Evolutionary conservation across 371 early-diverging fungal species (phyloP).

Genomic region (Rhizomucor pusillus): DNA sequence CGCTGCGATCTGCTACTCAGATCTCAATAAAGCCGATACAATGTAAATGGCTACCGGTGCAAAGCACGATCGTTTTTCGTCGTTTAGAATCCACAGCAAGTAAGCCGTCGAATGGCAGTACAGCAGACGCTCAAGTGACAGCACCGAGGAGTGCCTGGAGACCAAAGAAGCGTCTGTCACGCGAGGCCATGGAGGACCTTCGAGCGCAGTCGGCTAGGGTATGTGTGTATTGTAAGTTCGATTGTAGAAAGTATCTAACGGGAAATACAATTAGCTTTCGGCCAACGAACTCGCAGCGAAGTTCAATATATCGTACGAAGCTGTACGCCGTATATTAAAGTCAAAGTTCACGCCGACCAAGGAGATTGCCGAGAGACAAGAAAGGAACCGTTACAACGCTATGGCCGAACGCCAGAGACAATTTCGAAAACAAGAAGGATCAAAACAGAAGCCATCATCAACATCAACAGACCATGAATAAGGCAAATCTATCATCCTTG

Average conservation of each 20-base stretch:
- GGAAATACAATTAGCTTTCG: background rate
- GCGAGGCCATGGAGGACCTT: slow-evolving; percentile 34
- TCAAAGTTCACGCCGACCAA: slow-evolving; percentile 26
- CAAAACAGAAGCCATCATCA: slow-evolving; percentile 64
- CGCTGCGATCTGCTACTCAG: too few relatives aligned
- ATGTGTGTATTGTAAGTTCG: slow-evolving; percentile 11
- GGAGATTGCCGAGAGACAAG: slow-evolving; percentile 29
- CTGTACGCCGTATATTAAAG: slow-evolving; percentile 35
- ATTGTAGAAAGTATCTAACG: slow-evolving; percentile 11
- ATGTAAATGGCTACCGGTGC: too few relatives aligned
- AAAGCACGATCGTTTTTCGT: too few relatives aligned
- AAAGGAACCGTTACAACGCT: slow-evolving; percentile 31
- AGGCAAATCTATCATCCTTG: too few relatives aligned
- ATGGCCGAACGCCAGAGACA: slow-evolving; percentile 30
- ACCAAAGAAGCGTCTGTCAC: slow-evolving; percentile 37
- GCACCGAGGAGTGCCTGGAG: slow-evolving; percentile 10
- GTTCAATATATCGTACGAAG: slow-evolving; percentile 36
- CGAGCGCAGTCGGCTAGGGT: background rate
- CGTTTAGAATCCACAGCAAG: too few relatives aligned
- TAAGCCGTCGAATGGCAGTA: too few relatives aligned
- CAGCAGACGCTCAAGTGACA: too few relatives aligned
- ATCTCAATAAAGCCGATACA: too few relatives aligned
- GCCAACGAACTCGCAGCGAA: slow-evolving; percentile 9
- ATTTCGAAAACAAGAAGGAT: slow-evolving; percentile 5
- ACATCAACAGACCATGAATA: slow-evolving; percentile 17